A percentile compares a stretch with the other conserved stretches of the same genome.
Evolutionary conservation across 2,329 filamentous ascomycete species (phyloP).

Genomic region (Talaromyces marneffei): DNA sequence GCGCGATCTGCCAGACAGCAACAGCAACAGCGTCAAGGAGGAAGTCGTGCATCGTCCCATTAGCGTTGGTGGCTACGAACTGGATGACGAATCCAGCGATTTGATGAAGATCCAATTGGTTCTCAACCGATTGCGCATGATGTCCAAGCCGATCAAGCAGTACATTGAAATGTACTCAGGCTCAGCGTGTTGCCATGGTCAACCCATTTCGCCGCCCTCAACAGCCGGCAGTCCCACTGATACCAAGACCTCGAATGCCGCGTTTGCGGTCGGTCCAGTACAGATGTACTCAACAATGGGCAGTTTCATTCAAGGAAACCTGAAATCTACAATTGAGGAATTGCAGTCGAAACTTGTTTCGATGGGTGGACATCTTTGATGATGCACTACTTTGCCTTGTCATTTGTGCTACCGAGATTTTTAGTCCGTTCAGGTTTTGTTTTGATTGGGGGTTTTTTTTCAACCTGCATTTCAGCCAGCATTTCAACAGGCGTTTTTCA

Average conservation of each 20-base stretch:
- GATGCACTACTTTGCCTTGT: neutral
- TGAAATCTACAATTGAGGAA: conserved; percentile 12
- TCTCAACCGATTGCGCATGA: conserved; percentile 13
- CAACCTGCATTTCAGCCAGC: conserved; percentile 8
- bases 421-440: neutral
- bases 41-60: conserved; percentile 16
- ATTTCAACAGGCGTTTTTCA: conserved; percentile 13
- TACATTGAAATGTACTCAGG: conserved; percentile 7
- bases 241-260: conserved; percentile 1
- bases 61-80: conserved; percentile 13
- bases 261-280: conserved; percentile 1
- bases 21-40: conserved; percentile 8
- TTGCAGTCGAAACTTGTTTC: conserved; percentile 13
- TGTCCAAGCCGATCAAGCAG: conserved; percentile 13
- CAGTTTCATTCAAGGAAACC: conserved; percentile 10
- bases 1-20: neutral
- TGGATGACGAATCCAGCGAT: conserved; percentile 14
- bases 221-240: conserved; percentile 6
- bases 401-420: neutral
- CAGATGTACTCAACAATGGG: conserved; percentile 13
- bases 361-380: conserved; percentile 9
- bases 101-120: conserved; percentile 15
- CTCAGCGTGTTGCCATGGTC: neutral
- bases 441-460: neutral
- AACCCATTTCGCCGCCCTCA: conserved; percentile 2